These are phyloP conservation scores for Novymonas esmeraldas DNA, from an alignment of 208 protist genomes.

Conservation along the genomic window DNA sequence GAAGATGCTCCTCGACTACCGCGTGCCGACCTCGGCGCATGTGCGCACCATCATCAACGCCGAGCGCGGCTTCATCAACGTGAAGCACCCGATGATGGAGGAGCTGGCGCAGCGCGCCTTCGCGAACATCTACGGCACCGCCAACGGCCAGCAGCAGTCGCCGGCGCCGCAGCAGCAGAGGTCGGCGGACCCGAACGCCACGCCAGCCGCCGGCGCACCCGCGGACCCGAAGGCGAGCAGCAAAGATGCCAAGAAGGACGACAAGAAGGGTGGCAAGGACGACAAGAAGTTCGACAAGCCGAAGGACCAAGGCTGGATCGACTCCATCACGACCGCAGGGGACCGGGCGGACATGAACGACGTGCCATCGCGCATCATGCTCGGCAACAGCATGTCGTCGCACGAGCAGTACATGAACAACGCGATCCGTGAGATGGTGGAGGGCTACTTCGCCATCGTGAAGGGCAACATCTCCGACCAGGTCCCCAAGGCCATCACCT, in stretches of 20 bases:
- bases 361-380: conserved; percentile 78
- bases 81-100: conserved; percentile 92
- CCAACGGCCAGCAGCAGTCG: conserved; percentile 4
- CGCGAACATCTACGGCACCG: conserved; percentile 73
- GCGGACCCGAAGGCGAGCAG: conserved; percentile 16
- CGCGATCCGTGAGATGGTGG: conserved; percentile 89
- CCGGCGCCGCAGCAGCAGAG: conserved; percentile 12
- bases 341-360: conserved; percentile 69
- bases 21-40: conserved; percentile 79
- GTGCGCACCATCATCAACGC: conserved; percentile 95
- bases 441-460: conserved; percentile 93
- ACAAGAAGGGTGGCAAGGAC: conserved; percentile 35
- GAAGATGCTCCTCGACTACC: conserved; percentile 81
- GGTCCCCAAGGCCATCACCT: conserved; percentile 98
- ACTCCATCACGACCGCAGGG: conserved; percentile 25
- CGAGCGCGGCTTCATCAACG: conserved; percentile 98
- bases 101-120: conserved; percentile 77
- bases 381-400: conserved; percentile 68
- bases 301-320: conserved; percentile 54
- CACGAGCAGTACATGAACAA: conserved; percentile 86
- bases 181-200: conserved; percentile 9
- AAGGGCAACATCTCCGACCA: conserved; percentile 93
- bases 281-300: conserved; percentile 56
- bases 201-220: background rate
- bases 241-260: conserved; percentile 33